Evolutionary conservation across 305 asterid species (phyloP).

Genomic region (Ilex paraguariensis): DNA sequence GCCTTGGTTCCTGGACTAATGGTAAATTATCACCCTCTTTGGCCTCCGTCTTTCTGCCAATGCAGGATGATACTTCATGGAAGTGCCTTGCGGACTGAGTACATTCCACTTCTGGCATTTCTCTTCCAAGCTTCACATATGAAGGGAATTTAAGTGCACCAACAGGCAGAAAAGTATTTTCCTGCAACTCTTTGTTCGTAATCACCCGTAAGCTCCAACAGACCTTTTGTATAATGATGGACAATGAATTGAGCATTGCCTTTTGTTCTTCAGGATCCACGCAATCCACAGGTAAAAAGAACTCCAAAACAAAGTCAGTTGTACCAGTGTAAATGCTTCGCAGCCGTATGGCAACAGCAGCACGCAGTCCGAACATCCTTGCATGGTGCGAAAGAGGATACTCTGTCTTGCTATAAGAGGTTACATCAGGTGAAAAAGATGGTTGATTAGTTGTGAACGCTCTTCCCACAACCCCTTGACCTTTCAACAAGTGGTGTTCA

Average conservation of each 20-base stretch:
- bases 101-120: slow-evolving; percentile 20
- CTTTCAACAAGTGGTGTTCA: slow-evolving; percentile 80
- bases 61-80: slow-evolving; percentile 15
- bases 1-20: slow-evolving; percentile 15
- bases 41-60: slow-evolving; percentile 17
- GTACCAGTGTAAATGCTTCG: slow-evolving; percentile 58
- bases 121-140: slow-evolving; percentile 16
- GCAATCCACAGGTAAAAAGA: slow-evolving; percentile 70
- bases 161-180: slow-evolving; percentile 30
- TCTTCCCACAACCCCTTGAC: slow-evolving; percentile 73
- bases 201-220: slow-evolving; percentile 66
- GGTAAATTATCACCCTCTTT: slow-evolving; percentile 26
- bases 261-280: slow-evolving; percentile 54
- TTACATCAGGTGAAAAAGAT: slow-evolving; percentile 67
- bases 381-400: slow-evolving; percentile 95
- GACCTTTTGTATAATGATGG: slow-evolving; percentile 52
- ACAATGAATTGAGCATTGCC: slow-evolving; percentile 55
- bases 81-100: slow-evolving; percentile 13
- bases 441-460: slow-evolving; percentile 82
- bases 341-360: slow-evolving; percentile 84
- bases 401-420: slow-evolving; percentile 59
- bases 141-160: slow-evolving; percentile 17
- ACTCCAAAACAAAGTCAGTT: slow-evolving; percentile 78
- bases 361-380: slow-evolving; percentile 64
- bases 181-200: slow-evolving; percentile 64